A percentile compares a stretch with the other conserved stretches of the same genome.
These are phyloP conservation scores for Teunomyces stri DNA, from an alignment of 805 yeast species.

Conservation along the genomic window DNA sequence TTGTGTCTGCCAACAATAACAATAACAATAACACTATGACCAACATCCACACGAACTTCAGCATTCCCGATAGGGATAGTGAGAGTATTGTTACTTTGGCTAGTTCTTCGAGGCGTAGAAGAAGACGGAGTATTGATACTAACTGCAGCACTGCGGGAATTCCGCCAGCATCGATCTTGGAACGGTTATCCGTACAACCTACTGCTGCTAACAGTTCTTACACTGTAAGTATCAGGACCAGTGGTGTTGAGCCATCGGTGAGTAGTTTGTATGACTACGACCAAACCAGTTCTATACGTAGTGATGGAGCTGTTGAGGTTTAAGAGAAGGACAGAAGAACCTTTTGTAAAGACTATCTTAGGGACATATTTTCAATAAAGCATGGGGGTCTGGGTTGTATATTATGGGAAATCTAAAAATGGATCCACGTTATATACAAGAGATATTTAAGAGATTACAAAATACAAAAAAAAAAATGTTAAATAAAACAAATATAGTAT, in stretches of 20 bases:
- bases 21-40: not conserved
- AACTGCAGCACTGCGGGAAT: slow-evolving; percentile 68
- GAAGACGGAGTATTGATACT: slow-evolving; percentile 47
- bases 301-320: slow-evolving; percentile 5
- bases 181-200: slow-evolving; percentile 41
- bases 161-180: slow-evolving; percentile 71
- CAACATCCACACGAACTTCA: not conserved
- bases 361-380: not conserved
- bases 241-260: slow-evolving; percentile 14
- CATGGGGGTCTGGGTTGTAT: not conserved
- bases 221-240: slow-evolving; percentile 14
- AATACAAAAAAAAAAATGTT: not conserved
- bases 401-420: slow-evolving; percentile 1
- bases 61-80: slow-evolving; percentile 32
- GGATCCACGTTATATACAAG: not conserved
- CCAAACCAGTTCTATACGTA: slow-evolving; percentile 12
- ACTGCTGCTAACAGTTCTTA: slow-evolving; percentile 25
- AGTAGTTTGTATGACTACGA: slow-evolving; percentile 13
- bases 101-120: slow-evolving; percentile 34
- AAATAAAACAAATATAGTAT: not conserved
- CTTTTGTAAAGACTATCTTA: not conserved
- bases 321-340: not conserved
- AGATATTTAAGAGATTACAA: not conserved
- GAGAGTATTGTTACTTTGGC: slow-evolving; percentile 45
- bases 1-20: not conserved